phyloP scores from a whole-genome alignment of 495 filamentous ascomycete species.

The Hypoxylon crocopeplum region DNA sequence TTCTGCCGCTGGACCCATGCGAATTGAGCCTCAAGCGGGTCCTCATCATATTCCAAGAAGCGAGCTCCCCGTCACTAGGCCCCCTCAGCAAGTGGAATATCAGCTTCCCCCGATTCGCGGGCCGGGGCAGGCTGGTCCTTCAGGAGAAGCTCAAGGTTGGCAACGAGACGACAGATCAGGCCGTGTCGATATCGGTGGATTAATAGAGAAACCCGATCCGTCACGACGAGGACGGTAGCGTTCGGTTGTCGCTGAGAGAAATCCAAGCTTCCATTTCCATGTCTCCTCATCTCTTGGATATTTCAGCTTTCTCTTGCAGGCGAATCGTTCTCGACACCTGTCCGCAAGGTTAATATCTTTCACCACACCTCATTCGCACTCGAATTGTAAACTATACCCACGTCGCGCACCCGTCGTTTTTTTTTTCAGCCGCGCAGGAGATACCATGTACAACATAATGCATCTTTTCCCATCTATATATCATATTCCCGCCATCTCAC shows the following conservation, averaged over 20 bases:
- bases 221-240: slow-evolving; percentile 35
- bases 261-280: slow-evolving; percentile 4
- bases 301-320: slow-evolving; percentile 3
- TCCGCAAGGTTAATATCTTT: slow-evolving; percentile 27
- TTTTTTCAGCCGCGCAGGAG: slow-evolving; percentile 35
- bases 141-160: slow-evolving; percentile 44
- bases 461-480: slow-evolving; percentile 42
- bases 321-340: slow-evolving; percentile 10
- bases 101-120: slow-evolving; percentile 61
- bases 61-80: slow-evolving; percentile 47
- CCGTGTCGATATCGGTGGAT: slow-evolving; percentile 61
- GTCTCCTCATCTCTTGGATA: no score
- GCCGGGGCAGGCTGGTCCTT: slow-evolving; percentile 43
- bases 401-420: slow-evolving; percentile 32
- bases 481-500: slow-evolving; percentile 21
- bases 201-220: slow-evolving; percentile 55
- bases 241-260: slow-evolving; percentile 14
- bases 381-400: slow-evolving; percentile 38
- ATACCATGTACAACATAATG: slow-evolving; percentile 49
- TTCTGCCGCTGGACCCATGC: slow-evolving; percentile 42
- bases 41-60: slow-evolving; percentile 55
- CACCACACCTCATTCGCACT: slow-evolving; percentile 30
- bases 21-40: slow-evolving; percentile 49
- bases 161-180: slow-evolving; percentile 52
- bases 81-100: slow-evolving; percentile 50